Conservation (phyloP, 2,329 filamentous ascomycete species). For the Colletotrichum orchidophilum region DNA sequence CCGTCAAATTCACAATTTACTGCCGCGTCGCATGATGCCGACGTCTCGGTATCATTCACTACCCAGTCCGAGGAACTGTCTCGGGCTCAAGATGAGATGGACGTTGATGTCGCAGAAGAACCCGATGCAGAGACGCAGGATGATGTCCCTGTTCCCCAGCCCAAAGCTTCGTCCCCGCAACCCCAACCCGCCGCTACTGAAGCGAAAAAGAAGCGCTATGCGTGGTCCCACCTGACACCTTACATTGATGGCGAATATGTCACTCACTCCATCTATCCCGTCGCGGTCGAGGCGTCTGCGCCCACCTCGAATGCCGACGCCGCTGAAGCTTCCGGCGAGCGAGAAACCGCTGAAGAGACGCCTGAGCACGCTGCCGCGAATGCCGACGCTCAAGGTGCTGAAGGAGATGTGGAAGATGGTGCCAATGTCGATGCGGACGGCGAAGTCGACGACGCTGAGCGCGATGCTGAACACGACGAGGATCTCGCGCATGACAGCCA, state of each 20-base stretch:
- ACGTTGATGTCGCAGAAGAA: constrained; percentile 13
- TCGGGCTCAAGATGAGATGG: constrained; percentile 17
- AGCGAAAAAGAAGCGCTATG: constrained; percentile 32
- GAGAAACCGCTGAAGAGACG: constrained; percentile 26
- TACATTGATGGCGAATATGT: constrained; percentile 51
- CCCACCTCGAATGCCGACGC: constrained; percentile 21
- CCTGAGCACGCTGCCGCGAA: constrained; percentile 7
- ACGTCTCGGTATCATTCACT: not conserved
- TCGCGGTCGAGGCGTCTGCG: constrained; percentile 38
- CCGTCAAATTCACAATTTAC: not conserved
- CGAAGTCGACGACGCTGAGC: constrained; percentile 38
- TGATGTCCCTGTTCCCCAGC: not conserved
- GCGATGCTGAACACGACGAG: constrained; percentile 33
- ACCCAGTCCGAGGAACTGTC: not conserved
- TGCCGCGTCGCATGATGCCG: not conserved
- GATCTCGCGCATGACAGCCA: constrained; percentile 23
- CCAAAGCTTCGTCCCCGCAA: constrained; percentile 31
- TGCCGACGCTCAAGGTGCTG: constrained; percentile 34
- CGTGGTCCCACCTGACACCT: constrained; percentile 51
- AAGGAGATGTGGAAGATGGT: constrained; percentile 38
- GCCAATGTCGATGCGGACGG: constrained; percentile 39
- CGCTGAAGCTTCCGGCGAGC: constrained; percentile 13
- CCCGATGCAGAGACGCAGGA: not conserved
- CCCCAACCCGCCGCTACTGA: not conserved
- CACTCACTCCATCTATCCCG: constrained; percentile 43